Base-by-base conservation (phyloP, 1,284 basidiomycete genomes). In the Abortiporus biennis region DNA sequence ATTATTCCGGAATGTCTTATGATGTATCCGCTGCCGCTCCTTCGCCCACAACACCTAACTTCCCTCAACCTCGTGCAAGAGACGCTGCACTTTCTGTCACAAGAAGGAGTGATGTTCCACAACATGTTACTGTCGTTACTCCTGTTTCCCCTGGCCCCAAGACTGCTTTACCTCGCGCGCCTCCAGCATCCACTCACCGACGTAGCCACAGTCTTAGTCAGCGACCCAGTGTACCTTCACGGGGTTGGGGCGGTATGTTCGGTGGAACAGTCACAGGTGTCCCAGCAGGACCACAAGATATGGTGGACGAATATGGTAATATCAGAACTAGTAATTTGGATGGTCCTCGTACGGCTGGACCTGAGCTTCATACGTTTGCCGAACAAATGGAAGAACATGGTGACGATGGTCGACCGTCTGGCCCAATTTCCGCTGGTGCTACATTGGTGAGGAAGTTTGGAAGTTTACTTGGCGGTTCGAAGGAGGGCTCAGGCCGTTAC, bases 181-280 rank as follows among this genome's bases (percentile, higher is more conserved):
- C 84, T 3, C 78, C 80, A 17, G 77, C 76, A 16, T 78, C 77
- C 37, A 78, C 76, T 8, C 85, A 85, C 58, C 69, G 76, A 40
- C 67, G 83, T 38, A 85, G 80, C 49, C 87, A 89, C 57, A 86
- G 82, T 55, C 69, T 91, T 53, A 86, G 80, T 50, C 84, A 87
- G 55, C 68, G 80, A 12, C 86, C 82, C 23, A 71, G 67, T 22
- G 63, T 63, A n/a, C n/a, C n/a, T 9, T 47, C 66, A 16, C 61
- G 66, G 27, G 63, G 63, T 3, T 59, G 68, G 61, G 52, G 59
- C 11, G 64, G 61, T 9, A 68, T 78, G 64, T 78, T 82, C 55
- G 72, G 75, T 13, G 66, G 66, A 42, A 61, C 61, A 4, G n/a
- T n/a, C n/a, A n/a, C n/a, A n/a, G n/a, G n/a, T n/a, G n/a, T n/a